A percentile compares a stretch with the other conserved stretches of the same genome.
Evolutionary conservation across 73 alveolate species (phyloP).

Genomic region (Tetrahymena elliotti): DNA sequence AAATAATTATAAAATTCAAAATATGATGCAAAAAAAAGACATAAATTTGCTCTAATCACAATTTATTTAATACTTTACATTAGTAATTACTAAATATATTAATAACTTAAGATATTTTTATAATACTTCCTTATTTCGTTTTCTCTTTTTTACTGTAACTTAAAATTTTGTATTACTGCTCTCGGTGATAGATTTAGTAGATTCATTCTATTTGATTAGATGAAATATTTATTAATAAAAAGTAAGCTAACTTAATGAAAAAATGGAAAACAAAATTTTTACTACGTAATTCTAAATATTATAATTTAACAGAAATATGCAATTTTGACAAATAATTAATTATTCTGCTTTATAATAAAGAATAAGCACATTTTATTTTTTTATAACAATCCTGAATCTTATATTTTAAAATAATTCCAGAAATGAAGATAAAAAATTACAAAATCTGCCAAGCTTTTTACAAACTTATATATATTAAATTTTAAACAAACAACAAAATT

Average conservation of each 20-base stretch:
- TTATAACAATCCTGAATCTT: not conserved
- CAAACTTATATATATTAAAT: not conserved
- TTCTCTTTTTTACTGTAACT: not conserved
- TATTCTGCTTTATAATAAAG: not conserved
- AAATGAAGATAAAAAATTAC: not conserved
- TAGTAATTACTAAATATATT: no score
- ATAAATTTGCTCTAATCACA: no score
- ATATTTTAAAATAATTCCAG: not conserved
- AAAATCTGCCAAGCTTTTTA: not conserved
- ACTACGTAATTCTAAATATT: not conserved
- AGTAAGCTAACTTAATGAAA: not conserved
- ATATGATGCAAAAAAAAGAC: no score
- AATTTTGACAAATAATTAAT: not conserved
- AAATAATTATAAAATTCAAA: no score
- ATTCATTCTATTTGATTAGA: not conserved
- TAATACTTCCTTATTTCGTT: not conserved
- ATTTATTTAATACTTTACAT: not conserved
- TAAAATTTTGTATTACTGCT: not conserved
- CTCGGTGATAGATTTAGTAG: not conserved
- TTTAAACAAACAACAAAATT: not conserved
- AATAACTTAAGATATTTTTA: no score
- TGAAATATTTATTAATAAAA: no score
- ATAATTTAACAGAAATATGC: not conserved
- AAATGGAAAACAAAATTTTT: not conserved
- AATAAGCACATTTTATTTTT: not conserved